A percentile compares a stretch with the other conserved stretches of the same genome.
phyloP scores from a whole-genome alignment of 305 asterid genomes.

The Rubia balearica region DNA sequence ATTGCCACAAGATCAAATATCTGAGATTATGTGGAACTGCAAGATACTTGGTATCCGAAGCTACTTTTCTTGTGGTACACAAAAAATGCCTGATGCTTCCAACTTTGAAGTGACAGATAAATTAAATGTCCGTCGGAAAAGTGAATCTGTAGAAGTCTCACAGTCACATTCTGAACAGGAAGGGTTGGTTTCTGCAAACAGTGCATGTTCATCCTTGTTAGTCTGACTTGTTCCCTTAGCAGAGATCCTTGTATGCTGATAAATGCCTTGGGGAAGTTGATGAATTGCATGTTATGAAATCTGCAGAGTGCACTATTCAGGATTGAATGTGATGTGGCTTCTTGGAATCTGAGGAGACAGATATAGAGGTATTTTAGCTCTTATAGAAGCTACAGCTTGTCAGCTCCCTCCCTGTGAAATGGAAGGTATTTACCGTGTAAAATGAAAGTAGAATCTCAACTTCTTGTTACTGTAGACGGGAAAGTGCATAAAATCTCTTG shows the following conservation, averaged over 20 bases:
- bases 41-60: conserved; percentile 61
- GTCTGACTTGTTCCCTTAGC: not conserved
- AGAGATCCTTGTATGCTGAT: not conserved
- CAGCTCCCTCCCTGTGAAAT: not conserved
- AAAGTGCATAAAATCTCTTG: not conserved
- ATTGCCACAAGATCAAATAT: conserved; percentile 69
- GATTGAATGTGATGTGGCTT: not conserved
- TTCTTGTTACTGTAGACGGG: not conserved
- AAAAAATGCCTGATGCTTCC: conserved; percentile 20
- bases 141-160: not conserved
- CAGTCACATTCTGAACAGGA: not conserved
- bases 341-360: not conserved
- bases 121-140: not conserved
- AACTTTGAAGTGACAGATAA: not conserved
- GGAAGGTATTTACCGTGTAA: conserved; percentile 4
- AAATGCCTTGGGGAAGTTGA: not conserved
- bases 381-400: not conserved
- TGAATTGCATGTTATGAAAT: not conserved
- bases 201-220: not conserved
- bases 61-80: conserved; percentile 28
- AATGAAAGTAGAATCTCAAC: not conserved
- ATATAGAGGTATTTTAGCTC: not conserved
- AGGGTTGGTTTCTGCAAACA: not conserved
- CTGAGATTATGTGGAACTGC: conserved; percentile 75
- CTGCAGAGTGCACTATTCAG: not conserved